A percentile compares a stretch with the other conserved stretches of the same genome.
These are phyloP conservation scores for Colletotrichum sp. DNA, from an alignment of 2,329 filamentous ascomycete genomes.

Conservation along the genomic window DNA sequence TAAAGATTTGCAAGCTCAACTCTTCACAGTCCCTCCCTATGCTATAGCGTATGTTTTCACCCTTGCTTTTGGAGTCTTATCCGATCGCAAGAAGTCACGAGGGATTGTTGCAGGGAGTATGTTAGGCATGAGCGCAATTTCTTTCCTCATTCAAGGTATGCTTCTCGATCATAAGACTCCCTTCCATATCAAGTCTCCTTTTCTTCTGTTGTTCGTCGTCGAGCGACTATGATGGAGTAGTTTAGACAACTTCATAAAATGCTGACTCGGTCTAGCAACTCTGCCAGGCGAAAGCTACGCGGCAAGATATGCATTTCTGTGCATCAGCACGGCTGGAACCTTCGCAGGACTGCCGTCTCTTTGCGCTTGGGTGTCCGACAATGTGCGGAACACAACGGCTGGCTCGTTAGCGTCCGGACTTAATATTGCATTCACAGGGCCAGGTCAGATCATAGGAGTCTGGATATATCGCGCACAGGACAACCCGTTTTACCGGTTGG, in stretches of 20 bases:
- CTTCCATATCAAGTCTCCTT: background rate
- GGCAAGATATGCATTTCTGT: background rate
- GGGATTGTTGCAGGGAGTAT: background rate
- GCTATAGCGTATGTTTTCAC: background rate
- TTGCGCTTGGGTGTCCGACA: background rate
- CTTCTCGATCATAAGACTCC: background rate
- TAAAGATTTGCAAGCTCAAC: background rate
- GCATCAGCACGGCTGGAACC: background rate
- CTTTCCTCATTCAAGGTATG: background rate
- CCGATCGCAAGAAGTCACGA: background rate
- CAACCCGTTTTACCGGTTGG: background rate
- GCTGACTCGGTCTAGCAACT: background rate
- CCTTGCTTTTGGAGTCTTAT: background rate
- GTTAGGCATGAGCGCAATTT: background rate
- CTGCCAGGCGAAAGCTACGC: background rate
- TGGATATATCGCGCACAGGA: background rate
- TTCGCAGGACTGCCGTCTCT: background rate
- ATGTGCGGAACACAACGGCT: background rate
- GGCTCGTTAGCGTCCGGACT: background rate
- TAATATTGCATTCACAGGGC: background rate
- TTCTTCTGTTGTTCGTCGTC: background rate
- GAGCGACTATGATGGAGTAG: background rate
- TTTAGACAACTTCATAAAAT: background rate
- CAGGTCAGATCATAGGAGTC: background rate
- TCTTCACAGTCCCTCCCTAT: background rate